Base-by-base conservation (phyloP, 2,329 filamentous ascomycete genomes). In the Dothideomycetes sp. region DNA sequence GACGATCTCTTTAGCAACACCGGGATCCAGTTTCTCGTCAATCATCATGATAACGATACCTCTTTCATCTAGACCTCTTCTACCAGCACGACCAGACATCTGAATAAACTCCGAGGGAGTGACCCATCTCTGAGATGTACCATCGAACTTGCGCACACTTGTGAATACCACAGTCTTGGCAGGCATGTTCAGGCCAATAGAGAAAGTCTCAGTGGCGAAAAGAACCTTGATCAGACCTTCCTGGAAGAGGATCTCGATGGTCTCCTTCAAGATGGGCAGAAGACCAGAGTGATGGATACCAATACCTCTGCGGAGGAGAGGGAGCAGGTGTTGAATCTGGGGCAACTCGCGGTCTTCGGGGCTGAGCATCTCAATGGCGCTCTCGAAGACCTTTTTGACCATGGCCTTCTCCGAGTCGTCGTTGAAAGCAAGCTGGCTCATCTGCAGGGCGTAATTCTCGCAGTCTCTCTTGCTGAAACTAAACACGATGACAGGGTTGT, bases 21-120 rank as follows among this genome's bases (percentile, higher is more conserved):
- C 79, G 1, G 91, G 91, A 54, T 98, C 91, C 68, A 98, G 89
- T 65, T 91, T 86, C 60, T 93, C 84, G 55, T 93, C 83, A 46
- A 98, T 84, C 89, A 98, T 96, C 86, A 98, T 96, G 59, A 98
- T 96, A 50, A 98, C 91, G 51, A 96, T 93, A 73, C 91, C 91
- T 49, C 91, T 83, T 46, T 95, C 88, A 66, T 98, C 91, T 40
- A 98, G 81, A 64, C 91, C 91, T 77, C 91, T 81, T 73, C 91
- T 84, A 57, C 91, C 91, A 44, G 91, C 91, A 63, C 91, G 84
- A 45, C 91, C 91, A 39, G 91, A 94, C 91, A 98, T 98, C 59
- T 98, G 91, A 38, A 98, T 85, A 61, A 96, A 98, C 54, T 98
- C 91, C 9, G 86, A 94, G 2, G 87, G 86, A 0, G 88, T 95